Conservation (phyloP, 2,329 filamentous ascomycete species). For the Verticillium alfalfae region DNA sequence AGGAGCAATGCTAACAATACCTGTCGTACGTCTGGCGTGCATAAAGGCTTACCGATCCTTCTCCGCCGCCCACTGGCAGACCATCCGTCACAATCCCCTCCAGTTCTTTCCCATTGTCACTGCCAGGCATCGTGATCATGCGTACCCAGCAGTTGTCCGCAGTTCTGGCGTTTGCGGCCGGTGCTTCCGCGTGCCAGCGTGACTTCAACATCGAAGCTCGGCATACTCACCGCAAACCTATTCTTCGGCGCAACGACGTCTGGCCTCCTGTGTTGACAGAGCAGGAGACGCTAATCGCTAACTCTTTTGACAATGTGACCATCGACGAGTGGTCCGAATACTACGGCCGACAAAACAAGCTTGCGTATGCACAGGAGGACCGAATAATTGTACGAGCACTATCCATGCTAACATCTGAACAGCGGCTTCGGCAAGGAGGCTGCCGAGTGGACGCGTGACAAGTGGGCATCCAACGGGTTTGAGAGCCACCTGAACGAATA, state of each 20-base stretch:
- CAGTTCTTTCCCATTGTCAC: background rate
- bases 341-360: conserved; percentile 30
- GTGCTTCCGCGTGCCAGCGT: conserved; percentile 20
- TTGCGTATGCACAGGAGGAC: conserved; percentile 16
- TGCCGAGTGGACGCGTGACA: conserved; percentile 27
- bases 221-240: conserved; percentile 24
- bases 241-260: conserved; percentile 23
- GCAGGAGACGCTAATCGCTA: conserved; percentile 25
- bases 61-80: background rate
- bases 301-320: conserved; percentile 29
- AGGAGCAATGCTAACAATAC: background rate
- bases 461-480: conserved; percentile 28
- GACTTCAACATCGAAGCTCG: conserved; percentile 18
- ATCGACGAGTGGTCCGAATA: conserved; percentile 31
- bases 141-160: conserved; percentile 1
- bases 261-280: conserved; percentile 27
- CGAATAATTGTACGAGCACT: too few species aligned
- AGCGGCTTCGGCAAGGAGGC: background rate
- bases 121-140: background rate
- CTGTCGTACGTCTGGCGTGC: background rate
- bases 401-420: background rate
- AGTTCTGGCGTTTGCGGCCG: conserved; percentile 13
- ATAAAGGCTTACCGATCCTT: background rate
- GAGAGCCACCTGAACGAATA: conserved; percentile 36
- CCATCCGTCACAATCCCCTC: background rate